Percentiles rank a stretch among this genome's conserved stretches.
phyloP scores from a whole-genome alignment of 2,329 filamentous ascomycete species.

The Ophiostoma sp. region DNA sequence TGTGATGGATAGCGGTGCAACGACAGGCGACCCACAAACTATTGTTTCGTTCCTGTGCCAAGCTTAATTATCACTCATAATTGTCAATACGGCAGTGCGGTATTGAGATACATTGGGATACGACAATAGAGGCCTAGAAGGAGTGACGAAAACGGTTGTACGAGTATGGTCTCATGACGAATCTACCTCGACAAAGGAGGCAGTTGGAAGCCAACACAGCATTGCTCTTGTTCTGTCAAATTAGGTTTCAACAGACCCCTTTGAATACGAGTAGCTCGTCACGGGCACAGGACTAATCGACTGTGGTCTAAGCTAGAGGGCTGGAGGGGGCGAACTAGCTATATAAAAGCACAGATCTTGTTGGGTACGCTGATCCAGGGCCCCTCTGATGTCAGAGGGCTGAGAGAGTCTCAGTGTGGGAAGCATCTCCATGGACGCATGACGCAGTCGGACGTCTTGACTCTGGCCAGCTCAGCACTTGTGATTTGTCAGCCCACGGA shows the following conservation, averaged over 20 bases:
- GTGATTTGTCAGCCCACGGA: neutral
- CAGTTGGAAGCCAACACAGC: neutral
- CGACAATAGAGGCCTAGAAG: neutral
- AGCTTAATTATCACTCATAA: neutral
- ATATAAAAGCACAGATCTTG: neutral
- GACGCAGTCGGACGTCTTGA: neutral
- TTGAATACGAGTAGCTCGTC: neutral
- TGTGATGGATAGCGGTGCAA: neutral
- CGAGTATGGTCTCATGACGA: neutral
- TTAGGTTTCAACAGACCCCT: neutral
- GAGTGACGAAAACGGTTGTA: neutral
- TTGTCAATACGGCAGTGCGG: neutral
- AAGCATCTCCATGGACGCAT: neutral
- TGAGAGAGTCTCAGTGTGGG: neutral
- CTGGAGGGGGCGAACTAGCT: neutral
- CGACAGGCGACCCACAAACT: neutral
- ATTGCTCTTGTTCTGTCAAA: neutral
- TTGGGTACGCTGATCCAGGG: neutral
- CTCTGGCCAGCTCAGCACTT: neutral
- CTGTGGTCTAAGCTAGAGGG: neutral
- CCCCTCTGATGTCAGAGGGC: neutral
- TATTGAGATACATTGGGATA: neutral
- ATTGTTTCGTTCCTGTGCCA: neutral
- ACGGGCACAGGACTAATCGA: neutral
- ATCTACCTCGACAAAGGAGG: neutral